Base-by-base conservation (phyloP, 495 filamentous ascomycete species). In the Schizothecium vesticola region DNA sequence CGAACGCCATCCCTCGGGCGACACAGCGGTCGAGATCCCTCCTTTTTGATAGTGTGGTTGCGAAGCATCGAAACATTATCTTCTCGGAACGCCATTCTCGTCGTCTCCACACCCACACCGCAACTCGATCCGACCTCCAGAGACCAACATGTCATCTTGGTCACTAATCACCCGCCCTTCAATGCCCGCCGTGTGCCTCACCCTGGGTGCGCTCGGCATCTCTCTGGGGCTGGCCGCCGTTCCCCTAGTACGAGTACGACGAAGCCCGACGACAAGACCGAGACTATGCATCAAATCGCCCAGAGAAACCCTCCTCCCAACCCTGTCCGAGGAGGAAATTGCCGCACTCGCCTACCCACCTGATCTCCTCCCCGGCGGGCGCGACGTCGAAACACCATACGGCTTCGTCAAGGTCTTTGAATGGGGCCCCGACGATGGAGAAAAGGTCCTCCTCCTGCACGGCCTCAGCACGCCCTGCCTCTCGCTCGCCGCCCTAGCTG, bases 381-480 rank as follows among this genome's bases (percentile, higher is more conserved):
- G 92, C 56, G 87, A 93, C 78, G 89, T 96, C 23, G 75, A 82
- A 3, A 91, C 87, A 8, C 90, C 91, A 3, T 93, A 92, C 70
- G 92, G 92, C 9, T 84, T 76, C 16, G 87, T 93, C 61, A 79
- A 88, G 29, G 89, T 92, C 21, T 94, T 92, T 71, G 92, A 96
- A 83, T 94, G 88, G 86, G 92, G 92, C 19, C 90, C 91, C 7
- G 84, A 86, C 55, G 77, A 85, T 61, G 92, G 92, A 1, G 81
- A 84, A 22, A 94, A 90, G 71, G 90, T 94, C 3, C 72, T 96
- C 19, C 79, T 96, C 23, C 78, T 95, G 23, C 92, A 93, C 73
- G 92, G 92, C 24, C 92, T 94, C 74, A 89, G 88, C 64, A 96
- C 89, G 13, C 92, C 92, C 6, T 88, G 88, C 72, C 77, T 91